Conservation (phyloP, 768 basidiomycete genomes). For the Collybiopsis luxurians region DNA sequence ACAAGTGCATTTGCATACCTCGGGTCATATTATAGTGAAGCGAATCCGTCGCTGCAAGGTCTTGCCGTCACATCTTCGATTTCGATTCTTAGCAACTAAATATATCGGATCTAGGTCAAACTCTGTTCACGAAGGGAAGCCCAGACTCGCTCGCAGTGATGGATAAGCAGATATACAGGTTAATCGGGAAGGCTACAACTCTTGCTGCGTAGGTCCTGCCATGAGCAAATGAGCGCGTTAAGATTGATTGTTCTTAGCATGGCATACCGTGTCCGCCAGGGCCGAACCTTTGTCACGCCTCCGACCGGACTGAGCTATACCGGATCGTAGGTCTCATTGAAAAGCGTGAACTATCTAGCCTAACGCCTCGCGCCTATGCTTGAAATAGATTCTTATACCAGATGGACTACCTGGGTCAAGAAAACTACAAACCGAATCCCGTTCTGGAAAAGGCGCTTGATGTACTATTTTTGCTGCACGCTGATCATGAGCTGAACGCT, state of each 20-base stretch:
- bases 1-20: slow-evolving; percentile 86
- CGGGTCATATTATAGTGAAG: slow-evolving; percentile 84
- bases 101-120: slow-evolving; percentile 54
- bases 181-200: slow-evolving; percentile 87
- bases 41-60: slow-evolving; percentile 87
- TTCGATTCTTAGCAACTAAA: not conserved
- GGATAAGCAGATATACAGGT: slow-evolving; percentile 90
- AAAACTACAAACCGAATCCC: slow-evolving; percentile 77
- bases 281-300: slow-evolving; percentile 82
- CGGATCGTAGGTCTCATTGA: slow-evolving; percentile 56
- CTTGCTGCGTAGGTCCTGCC: slow-evolving; percentile 66
- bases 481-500: slow-evolving; percentile 90
- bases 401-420: slow-evolving; percentile 78
- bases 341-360: not conserved
- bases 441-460: slow-evolving; percentile 87
- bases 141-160: slow-evolving; percentile 67
- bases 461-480: slow-evolving; percentile 82
- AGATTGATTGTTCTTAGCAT: slow-evolving; percentile 43
- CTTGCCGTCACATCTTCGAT: slow-evolving; percentile 11
- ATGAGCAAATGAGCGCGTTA: not conserved
- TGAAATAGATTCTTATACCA: slow-evolving; percentile 76
- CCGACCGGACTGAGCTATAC: slow-evolving; percentile 82
- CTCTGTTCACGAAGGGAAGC: slow-evolving; percentile 70
- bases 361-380: not conserved
- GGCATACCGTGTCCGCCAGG: slow-evolving; percentile 92